Evolutionary conservation across 106 monocot genomes (phyloP).

Genomic region (Narthecium ossifragum): DNA sequence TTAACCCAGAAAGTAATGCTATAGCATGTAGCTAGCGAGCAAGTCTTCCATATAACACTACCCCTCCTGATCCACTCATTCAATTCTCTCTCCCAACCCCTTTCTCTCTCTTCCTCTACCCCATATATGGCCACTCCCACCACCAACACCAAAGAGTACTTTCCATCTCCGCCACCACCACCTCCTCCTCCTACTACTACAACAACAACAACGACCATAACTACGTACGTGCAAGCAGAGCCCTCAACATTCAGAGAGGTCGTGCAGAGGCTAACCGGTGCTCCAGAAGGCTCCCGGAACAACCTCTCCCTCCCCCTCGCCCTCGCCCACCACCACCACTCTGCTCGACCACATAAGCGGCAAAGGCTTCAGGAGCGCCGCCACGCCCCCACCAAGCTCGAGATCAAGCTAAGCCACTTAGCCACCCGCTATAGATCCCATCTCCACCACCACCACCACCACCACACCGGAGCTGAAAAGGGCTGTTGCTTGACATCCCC

Average conservation of each 20-base stretch:
- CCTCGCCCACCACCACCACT: too few species aligned
- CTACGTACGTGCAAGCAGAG: constrained; percentile 21
- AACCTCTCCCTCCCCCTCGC: constrained; percentile 4
- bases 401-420: constrained; percentile 4
- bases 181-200: background rate
- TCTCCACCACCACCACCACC: background rate
- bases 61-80: too few species aligned
- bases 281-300: constrained; percentile 5
- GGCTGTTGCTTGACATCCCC: constrained; percentile 1
- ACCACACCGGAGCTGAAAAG: too few species aligned
- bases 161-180: too few species aligned
- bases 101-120: background rate
- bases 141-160: too few species aligned
- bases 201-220: background rate
- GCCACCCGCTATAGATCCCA: background rate
- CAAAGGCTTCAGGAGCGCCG: constrained; percentile 25
- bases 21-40: too few species aligned
- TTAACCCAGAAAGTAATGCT: too few species aligned
- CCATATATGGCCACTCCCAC: background rate
- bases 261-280: constrained; percentile 27
- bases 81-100: too few species aligned
- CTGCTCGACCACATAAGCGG: background rate
- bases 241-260: constrained; percentile 12
- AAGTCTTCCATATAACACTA: too few species aligned
- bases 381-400: constrained; percentile 13